Evolutionary conservation across 1,284 basidiomycete genomes (phyloP).

Genomic region (Leccinum pallidistipes): DNA sequence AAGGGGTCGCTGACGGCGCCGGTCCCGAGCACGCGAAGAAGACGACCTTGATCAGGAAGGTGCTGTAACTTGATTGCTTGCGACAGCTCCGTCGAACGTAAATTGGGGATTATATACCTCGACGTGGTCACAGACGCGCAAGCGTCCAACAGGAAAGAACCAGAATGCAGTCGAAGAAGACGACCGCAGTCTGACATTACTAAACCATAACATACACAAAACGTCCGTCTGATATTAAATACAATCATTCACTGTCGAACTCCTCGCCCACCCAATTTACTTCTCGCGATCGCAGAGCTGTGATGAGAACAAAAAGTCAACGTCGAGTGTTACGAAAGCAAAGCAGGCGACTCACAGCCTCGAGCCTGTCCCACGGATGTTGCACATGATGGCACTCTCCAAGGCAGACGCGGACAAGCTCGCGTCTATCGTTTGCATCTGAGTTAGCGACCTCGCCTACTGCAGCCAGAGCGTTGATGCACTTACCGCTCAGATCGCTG

Average conservation of each 20-base stretch:
- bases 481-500: slow-evolving; percentile 77
- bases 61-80: slow-evolving; percentile 10
- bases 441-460: slow-evolving; percentile 3
- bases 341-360: slow-evolving; percentile 22
- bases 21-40: background rate
- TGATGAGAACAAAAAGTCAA: background rate
- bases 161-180: slow-evolving; percentile 26
- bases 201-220: slow-evolving; percentile 9
- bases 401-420: slow-evolving; percentile 72
- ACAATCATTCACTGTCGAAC: slow-evolving; percentile 26
- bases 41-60: slow-evolving; percentile 30
- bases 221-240: background rate
- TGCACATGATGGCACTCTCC: slow-evolving; percentile 71
- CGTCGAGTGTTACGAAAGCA: background rate
- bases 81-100: background rate
- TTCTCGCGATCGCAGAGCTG: slow-evolving; percentile 48
- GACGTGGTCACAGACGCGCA: slow-evolving; percentile 19
- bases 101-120: background rate
- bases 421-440: slow-evolving; percentile 45
- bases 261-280: slow-evolving; percentile 40
- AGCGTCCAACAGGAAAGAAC: slow-evolving; percentile 19
- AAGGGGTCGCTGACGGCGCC: background rate
- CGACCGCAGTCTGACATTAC: slow-evolving; percentile 5
- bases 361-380: slow-evolving; percentile 30
- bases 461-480: background rate